Evolutionary conservation across 495 filamentous ascomycete genomes (phyloP), one percentile per base, ranked within the genome.

Genomic region (Umbilicaria muhlenbergii): DNA sequence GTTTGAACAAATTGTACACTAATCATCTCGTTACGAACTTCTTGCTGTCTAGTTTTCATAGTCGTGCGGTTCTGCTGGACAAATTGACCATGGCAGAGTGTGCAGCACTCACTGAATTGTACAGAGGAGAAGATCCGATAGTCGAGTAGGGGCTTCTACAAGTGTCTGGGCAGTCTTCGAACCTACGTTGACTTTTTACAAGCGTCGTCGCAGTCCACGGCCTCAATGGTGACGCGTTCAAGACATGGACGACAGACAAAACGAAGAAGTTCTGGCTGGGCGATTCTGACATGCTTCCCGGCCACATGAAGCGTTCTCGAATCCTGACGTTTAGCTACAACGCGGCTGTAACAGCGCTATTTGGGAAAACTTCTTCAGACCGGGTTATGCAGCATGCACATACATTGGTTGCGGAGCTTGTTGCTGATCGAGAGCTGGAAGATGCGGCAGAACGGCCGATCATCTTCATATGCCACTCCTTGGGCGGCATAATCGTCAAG

Each of bases 141-240:
- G 21, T 24, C 6, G 21, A 24, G 21, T 24, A 24, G n/a, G 21
- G 21, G 21, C 21, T 24, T 24, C 21, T 24, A 24, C 21, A 24
- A 24, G 3, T 24, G 3, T 24, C 21, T 24, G 21, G 21, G 6
- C 0, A 24, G 21, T 24, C 21, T 24, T 24, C 21, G 21, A 24
- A 24, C 6, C 21, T 24, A 24, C 21, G 21, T 24, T 24, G 21
- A 24, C 21, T 24, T 24, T 45, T 45, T 32, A 48, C 11, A 16
- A 64, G 62, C 46, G 62, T 68, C 39, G 55, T 68, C 33, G 63
- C 61, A 15, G 57, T 68, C 6, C 64, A 68, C 47, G 65, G 63
- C 15, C 58, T 68, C 24, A 59, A 60, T 46, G 63, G 62, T n/a
- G 52, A 58, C 42, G 56, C 54, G 6, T 36, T 48, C 24, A 45